phyloP scores from a whole-genome alignment of 257 asterid genomes.

The Plantago elongata region DNA sequence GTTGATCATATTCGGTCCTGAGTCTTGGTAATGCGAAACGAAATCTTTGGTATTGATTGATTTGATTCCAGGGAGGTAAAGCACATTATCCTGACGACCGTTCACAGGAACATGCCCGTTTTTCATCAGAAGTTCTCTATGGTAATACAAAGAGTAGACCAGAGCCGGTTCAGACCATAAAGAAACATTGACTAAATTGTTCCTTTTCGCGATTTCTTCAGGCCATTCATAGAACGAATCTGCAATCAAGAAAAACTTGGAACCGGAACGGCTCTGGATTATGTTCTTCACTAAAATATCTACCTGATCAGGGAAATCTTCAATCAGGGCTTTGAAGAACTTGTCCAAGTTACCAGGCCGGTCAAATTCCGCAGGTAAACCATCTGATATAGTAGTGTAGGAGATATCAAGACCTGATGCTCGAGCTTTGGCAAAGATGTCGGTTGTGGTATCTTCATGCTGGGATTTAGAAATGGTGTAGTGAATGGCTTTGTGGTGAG shows the following conservation, averaged over 20 bases:
- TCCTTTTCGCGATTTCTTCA: slow-evolving; percentile 34
- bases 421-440: slow-evolving; percentile 44
- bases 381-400: slow-evolving; percentile 50
- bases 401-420: slow-evolving; percentile 50
- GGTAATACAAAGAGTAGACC: slow-evolving; percentile 41
- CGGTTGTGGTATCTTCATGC: slow-evolving; percentile 1
- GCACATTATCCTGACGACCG: slow-evolving; percentile 29
- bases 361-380: slow-evolving; percentile 41
- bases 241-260: slow-evolving; percentile 31
- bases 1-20: slow-evolving; percentile 30
- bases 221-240: slow-evolving; percentile 49
- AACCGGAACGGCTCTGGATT: background rate
- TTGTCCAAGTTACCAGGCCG: slow-evolving; percentile 22
- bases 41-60: slow-evolving; percentile 50
- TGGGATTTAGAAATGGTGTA: slow-evolving; percentile 45
- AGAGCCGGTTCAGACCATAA: slow-evolving; percentile 62
- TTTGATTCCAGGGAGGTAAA: slow-evolving; percentile 53
- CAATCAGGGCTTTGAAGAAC: slow-evolving; percentile 15
- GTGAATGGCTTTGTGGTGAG: slow-evolving; percentile 47
- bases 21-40: slow-evolving; percentile 42
- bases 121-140: slow-evolving; percentile 35
- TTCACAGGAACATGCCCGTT: slow-evolving; percentile 40
- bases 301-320: slow-evolving; percentile 32
- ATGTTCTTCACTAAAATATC: slow-evolving; percentile 36
- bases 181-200: slow-evolving; percentile 40